Evolutionary conservation across 2,329 filamentous ascomycete genomes (phyloP), one percentile per base, ranked within the genome.

Genomic region (Penicillium sp.): DNA sequence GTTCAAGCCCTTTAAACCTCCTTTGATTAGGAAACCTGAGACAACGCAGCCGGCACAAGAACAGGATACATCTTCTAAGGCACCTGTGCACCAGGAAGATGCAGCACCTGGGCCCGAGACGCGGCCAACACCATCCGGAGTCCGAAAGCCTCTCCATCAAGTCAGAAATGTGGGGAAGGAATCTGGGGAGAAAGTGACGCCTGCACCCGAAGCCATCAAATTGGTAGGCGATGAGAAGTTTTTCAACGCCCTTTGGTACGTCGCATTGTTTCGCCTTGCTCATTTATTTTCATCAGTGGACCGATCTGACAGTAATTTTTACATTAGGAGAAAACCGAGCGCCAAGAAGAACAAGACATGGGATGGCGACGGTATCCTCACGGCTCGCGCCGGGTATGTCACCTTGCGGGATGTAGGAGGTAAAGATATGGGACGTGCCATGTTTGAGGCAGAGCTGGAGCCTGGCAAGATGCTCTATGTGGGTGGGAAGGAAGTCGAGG

Each of bases 261-360:
- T 65, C 7, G 7, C 16, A 41, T 48, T 22, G 44, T 41, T n/a
- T 13, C 8, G 22, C 31, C 48, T 10, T 44, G 10, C 8, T n/a
- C 50, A 33, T 47, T 10, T n/a, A 37, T 21, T 41, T 43, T 11
- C 26, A 24, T 27, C n/a, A 16, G 22, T 21, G 8, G 31, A 1
- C 22, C 1, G 9, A 53, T 39, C 61, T 64, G 33, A 63, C 53
- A 5, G 9, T 21, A 2, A 11, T 22, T 13, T 41, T 24, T 46
- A 6, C 41, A 43, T 33, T 47, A 85, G 84, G 87, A 84, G 88
- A 21, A 90, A 89, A 70, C 84, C 82, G 51, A 89, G 86, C 0
- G 82, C 77, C 6, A 90, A 90, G 71, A 91, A 90, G 74, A 85
- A 90, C 72, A 90, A 90, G 70, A 90, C 86, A 5, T 91, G 88